Percentiles rank a stretch among this genome's conserved stretches.
Conservation (phyloP, 1,284 basidiomycete species). For the Prillingera fragicola region DNA sequence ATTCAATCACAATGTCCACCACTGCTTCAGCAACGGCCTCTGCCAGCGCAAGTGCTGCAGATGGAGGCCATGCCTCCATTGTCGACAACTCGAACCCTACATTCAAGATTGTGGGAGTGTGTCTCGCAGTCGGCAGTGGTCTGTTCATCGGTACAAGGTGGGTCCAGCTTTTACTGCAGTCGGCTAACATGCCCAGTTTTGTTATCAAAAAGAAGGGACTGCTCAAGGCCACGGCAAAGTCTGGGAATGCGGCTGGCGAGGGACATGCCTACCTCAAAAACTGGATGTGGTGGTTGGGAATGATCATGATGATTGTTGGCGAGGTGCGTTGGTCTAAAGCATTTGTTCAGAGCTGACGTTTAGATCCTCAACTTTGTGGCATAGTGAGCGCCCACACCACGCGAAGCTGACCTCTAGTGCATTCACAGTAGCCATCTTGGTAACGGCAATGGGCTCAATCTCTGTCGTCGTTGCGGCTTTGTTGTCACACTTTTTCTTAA, state of each 20-base stretch:
- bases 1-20: too few species aligned
- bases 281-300: constrained; percentile 70
- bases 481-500: constrained; percentile 84
- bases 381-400: constrained; percentile 36
- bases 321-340: constrained; percentile 3
- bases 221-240: constrained; percentile 50
- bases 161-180: constrained; percentile 24
- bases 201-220: constrained; percentile 91
- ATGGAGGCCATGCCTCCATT: too few species aligned
- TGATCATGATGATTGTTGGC: constrained; percentile 46
- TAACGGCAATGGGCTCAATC: constrained; percentile 80
- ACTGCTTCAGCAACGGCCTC: too few species aligned
- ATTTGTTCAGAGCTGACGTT: not conserved
- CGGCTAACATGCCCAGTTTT: constrained; percentile 26
- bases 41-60: too few species aligned
- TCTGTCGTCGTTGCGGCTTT: constrained; percentile 95
- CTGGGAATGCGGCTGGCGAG: constrained; percentile 68
- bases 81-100: constrained; percentile 16
- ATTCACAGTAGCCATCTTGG: constrained; percentile 40
- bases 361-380: constrained; percentile 49
- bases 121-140: constrained; percentile 77
- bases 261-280: constrained; percentile 87
- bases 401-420: constrained; percentile 26
- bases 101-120: constrained; percentile 56
- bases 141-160: constrained; percentile 85